These are phyloP conservation scores for Colletotrichum sp. DNA, from an alignment of 2,329 filamentous ascomycete species.

Conservation along the genomic window DNA sequence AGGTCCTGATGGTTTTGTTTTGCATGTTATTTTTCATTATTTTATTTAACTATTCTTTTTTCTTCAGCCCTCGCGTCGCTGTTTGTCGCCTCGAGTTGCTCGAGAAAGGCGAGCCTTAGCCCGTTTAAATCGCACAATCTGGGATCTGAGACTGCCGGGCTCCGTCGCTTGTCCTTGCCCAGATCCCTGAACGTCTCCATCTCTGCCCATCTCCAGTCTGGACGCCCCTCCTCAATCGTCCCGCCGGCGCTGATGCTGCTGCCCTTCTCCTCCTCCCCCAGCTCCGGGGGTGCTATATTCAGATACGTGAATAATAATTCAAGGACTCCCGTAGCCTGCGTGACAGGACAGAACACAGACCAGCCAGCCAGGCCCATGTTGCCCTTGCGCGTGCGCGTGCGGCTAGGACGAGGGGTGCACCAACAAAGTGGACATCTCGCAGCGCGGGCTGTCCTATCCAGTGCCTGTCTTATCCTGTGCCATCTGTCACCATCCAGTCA, in stretches of 20 bases:
- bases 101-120: background rate
- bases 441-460: constrained; percentile 7
- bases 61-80: background rate
- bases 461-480: constrained; percentile 10
- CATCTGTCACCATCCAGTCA: constrained; percentile 10
- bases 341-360: background rate
- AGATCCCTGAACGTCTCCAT: background rate
- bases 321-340: background rate
- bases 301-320: constrained; percentile 13
- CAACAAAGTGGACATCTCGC: constrained; percentile 12
- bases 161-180: background rate
- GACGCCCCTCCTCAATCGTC: background rate
- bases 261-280: background rate
- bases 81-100: background rate
- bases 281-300: constrained; percentile 9
- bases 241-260: background rate
- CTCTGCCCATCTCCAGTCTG: background rate
- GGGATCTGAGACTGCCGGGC: constrained; percentile 9
- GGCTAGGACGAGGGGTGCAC: constrained; percentile 13
- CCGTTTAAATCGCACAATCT: background rate
- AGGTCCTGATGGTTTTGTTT: background rate
- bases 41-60: background rate
- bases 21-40: background rate
- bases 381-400: constrained; percentile 7
- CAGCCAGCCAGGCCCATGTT: background rate